These are phyloP conservation scores for Delphinella strobiligena DNA, from an alignment of 2,329 filamentous ascomycete species.

Conservation along the genomic window DNA sequence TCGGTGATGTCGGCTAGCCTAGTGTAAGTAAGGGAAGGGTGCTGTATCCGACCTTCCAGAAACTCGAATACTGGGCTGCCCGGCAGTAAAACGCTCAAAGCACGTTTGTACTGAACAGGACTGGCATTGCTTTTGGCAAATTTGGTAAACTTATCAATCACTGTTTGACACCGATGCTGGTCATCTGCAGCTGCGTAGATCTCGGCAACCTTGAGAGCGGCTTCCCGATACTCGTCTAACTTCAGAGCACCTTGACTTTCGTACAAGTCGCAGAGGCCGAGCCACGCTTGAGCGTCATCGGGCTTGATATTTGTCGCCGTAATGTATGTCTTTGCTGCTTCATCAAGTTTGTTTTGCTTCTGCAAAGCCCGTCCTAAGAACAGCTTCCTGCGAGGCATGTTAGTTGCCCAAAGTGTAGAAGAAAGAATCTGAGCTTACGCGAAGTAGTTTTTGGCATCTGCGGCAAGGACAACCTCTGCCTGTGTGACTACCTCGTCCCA, in stretches of 20 bases:
- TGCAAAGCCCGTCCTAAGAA: conserved; percentile 79
- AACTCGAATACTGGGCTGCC: conserved; percentile 67
- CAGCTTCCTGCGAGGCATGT: conserved; percentile 45
- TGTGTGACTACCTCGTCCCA: conserved; percentile 64
- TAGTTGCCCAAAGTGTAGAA: conserved; percentile 1
- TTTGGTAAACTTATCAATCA: conserved; percentile 68
- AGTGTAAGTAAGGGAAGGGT: conserved; percentile 69
- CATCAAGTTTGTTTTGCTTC: conserved; percentile 57
- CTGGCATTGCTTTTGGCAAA: conserved; percentile 64
- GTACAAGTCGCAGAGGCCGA: conserved; percentile 76
- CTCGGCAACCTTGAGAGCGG: conserved; percentile 59
- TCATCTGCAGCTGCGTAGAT: conserved; percentile 59
- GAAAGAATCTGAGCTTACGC: conserved; percentile 41
- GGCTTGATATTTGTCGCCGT: conserved; percentile 60
- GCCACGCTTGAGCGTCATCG: conserved; percentile 74
- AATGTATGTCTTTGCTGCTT: conserved; percentile 66
- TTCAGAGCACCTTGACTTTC: conserved; percentile 62
- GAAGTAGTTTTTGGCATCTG: conserved; percentile 70
- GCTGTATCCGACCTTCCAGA: conserved; percentile 72
- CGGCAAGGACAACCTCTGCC: conserved; percentile 55
- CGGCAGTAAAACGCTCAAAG: conserved; percentile 66
- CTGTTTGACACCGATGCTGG: conserved; percentile 44
- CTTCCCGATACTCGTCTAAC: conserved; percentile 61
- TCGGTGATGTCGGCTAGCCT: conserved; percentile 76
- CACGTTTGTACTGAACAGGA: conserved; percentile 60